phyloP scores from a whole-genome alignment of 2,329 filamentous ascomycete genomes.

The Sphaerostilbella broomeana region DNA sequence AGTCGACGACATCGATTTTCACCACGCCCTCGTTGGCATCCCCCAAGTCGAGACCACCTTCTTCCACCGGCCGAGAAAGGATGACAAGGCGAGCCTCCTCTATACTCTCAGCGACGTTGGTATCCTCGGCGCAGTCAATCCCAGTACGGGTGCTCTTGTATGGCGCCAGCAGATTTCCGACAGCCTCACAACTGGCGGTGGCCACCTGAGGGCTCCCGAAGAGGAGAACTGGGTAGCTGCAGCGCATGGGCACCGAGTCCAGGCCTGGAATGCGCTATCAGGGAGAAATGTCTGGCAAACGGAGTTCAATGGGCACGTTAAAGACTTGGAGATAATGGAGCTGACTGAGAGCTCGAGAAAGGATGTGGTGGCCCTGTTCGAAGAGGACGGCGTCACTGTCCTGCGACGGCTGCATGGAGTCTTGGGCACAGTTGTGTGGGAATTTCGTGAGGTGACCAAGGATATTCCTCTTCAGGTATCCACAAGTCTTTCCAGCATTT shows the following conservation, averaged over 20 bases:
- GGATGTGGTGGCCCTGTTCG: slow-evolving; percentile 65
- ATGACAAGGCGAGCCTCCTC: slow-evolving; percentile 79
- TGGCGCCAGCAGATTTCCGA: slow-evolving; percentile 75
- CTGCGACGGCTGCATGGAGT: slow-evolving; percentile 67
- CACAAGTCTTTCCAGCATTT: slow-evolving; percentile 63
- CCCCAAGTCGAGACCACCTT: slow-evolving; percentile 81
- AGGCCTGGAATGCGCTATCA: slow-evolving; percentile 76
- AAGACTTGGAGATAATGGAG: slow-evolving; percentile 72
- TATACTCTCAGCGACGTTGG: slow-evolving; percentile 85
- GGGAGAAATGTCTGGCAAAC: slow-evolving; percentile 73
- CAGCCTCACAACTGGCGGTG: slow-evolving; percentile 38
- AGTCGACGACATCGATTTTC: slow-evolving; percentile 86
- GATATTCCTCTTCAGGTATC: slow-evolving; percentile 70
- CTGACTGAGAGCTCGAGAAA: slow-evolving; percentile 57
- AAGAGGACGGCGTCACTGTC: slow-evolving; percentile 49
- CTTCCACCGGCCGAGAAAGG: slow-evolving; percentile 80
- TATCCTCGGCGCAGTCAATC: slow-evolving; percentile 82
- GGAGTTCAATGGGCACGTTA: slow-evolving; percentile 50
- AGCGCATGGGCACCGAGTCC: slow-evolving; percentile 62
- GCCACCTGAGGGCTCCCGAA: slow-evolving; percentile 65
- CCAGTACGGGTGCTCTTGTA: slow-evolving; percentile 72
- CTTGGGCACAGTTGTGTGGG: slow-evolving; percentile 72
- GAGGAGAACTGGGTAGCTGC: slow-evolving; percentile 72
- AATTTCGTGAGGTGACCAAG: slow-evolving; percentile 60
- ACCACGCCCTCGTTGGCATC: slow-evolving; percentile 79